A percentile compares a stretch with the other conserved stretches of the same genome.
Conservation (phyloP, 2,329 filamentous ascomycete species). For the Colletotrichum destructivum region DNA sequence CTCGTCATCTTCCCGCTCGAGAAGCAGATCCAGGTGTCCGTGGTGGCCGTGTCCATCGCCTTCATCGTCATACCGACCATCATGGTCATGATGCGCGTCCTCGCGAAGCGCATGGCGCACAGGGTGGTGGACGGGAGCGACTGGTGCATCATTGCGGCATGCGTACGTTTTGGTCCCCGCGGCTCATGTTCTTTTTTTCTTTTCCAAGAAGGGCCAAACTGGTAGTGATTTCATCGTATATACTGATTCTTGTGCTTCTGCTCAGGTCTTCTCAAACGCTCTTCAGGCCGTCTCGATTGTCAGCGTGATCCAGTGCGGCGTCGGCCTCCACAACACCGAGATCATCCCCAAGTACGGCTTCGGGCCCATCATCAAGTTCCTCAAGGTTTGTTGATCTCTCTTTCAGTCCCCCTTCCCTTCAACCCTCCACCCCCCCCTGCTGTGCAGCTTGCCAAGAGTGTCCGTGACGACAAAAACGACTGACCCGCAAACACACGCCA, state of each 20-base stretch:
- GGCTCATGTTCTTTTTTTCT: too few species aligned
- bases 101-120: slow-evolving; percentile 36
- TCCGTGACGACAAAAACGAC: too few species aligned
- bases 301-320: slow-evolving; percentile 33
- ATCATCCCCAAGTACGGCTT: slow-evolving; percentile 33
- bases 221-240: too few species aligned
- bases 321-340: slow-evolving; percentile 30
- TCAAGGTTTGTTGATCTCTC: slow-evolving; percentile 20
- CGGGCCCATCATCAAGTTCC: slow-evolving; percentile 34
- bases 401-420: too few species aligned
- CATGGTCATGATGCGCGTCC: slow-evolving; percentile 21
- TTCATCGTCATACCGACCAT: slow-evolving; percentile 31
- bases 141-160: slow-evolving; percentile 32
- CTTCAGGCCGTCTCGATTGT: slow-evolving; percentile 35
- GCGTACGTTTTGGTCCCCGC: slow-evolving; percentile 6
- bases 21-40: slow-evolving; percentile 19
- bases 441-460: not conserved
- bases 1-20: slow-evolving; percentile 29
- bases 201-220: too few species aligned
- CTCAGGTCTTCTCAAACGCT: slow-evolving; percentile 32
- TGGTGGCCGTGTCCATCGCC: slow-evolving; percentile 35
- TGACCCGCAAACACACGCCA: not conserved
- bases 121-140: slow-evolving; percentile 30
- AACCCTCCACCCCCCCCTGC: too few species aligned
- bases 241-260: not conserved